Evolutionary conservation across 768 basidiomycete genomes (phyloP), one percentile per base, ranked within the genome.

Genomic region (Kwoniella sp.): DNA sequence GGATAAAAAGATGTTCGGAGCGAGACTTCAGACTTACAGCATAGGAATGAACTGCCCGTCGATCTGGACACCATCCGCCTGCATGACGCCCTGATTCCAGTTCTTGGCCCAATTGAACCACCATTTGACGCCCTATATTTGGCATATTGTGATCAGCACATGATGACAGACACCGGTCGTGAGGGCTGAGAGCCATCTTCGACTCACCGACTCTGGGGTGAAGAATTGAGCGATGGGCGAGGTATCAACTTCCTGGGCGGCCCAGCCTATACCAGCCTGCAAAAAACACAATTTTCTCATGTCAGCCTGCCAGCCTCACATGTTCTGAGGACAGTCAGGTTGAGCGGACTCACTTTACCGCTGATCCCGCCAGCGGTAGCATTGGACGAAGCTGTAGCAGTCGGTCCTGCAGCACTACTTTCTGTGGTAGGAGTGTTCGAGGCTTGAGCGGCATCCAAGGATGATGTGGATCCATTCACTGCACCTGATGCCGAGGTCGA

Each of bases 61-160:
- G 38, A 74, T 71, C 12, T 52, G 9, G 3, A 71, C 55, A 4
- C 53, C 71, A 30, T 61, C 53, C 1, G 72, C 65, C 12, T 72
- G 26, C 28, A 73, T 61, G 11, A 74, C 38, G 4, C 62, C 22
- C 11, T 53, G 38, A 47, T 67, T 52, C 61, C 65, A 76, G 54
- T 76, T 76, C 60, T 74, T 74, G 63, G 72, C 74, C 75, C 75
- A 76, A 38, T 76, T 72, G 58, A 71, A 76, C 61, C 61, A 63
- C 67, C 67, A 68, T 17, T 57, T 28, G 9, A 65, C 52, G n/a
- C 48, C 29, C 64, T 65, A 23, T 5, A 54, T 2, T 17, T 25
- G 4, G 29, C 26, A 41, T 1, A 34, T 34, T 25, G 20, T 22
- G 48, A 59, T 4, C 13, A 4, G 38, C 29, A 5, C 57, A 58